A percentile compares a stretch with the other conserved stretches of the same genome.
Evolutionary conservation across 108 stramenopile genomes (phyloP).

Genomic region (Pseudonitzschia multiseries): DNA sequence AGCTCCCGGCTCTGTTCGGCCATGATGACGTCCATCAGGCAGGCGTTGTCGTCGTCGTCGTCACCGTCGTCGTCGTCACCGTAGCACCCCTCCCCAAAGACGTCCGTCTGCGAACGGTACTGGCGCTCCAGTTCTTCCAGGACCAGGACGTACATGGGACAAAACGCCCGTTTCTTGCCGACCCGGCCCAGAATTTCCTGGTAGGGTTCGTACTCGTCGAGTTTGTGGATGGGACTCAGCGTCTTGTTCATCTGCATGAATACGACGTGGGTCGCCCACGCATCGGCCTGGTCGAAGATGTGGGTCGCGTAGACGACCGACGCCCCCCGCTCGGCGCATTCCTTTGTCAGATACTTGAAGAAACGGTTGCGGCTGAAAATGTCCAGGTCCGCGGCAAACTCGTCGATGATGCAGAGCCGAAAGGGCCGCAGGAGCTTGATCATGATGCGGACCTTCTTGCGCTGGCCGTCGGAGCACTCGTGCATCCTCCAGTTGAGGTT

Average conservation of each 20-base stretch:
- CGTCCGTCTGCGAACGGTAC: slow-evolving; percentile 22
- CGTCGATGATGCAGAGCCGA: slow-evolving; percentile 36
- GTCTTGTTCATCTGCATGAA: slow-evolving; percentile 46
- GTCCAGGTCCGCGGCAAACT: slow-evolving; percentile 45
- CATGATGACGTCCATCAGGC: slow-evolving; percentile 38
- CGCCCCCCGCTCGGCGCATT: slow-evolving; percentile 60
- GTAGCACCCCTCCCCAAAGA: slow-evolving; percentile 12
- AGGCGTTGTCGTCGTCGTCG: slow-evolving; percentile 31
- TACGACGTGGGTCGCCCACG: slow-evolving; percentile 59
- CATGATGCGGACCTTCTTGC: slow-evolving; percentile 51
- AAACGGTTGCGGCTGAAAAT: slow-evolving; percentile 34
- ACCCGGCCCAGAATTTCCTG: slow-evolving; percentile 35
- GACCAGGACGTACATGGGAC: slow-evolving; percentile 50
- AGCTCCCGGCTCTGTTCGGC: slow-evolving; percentile 24
- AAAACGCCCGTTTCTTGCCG: slow-evolving; percentile 38
- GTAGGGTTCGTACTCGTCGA: slow-evolving; percentile 34
- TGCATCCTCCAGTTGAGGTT: slow-evolving; percentile 86
- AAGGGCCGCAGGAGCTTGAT: slow-evolving; percentile 46
- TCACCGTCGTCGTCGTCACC: slow-evolving; percentile 2
- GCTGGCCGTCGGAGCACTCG: slow-evolving; percentile 55
- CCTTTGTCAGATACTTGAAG: slow-evolving; percentile 62
- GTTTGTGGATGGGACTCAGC: slow-evolving; percentile 29
- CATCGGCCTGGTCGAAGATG: slow-evolving; percentile 84
- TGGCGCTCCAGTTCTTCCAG: slow-evolving; percentile 47
- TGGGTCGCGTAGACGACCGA: slow-evolving; percentile 85